These are phyloP conservation scores for Erucastrum elatum DNA, from an alignment of 345 rosid genomes.

Conservation along the genomic window DNA sequence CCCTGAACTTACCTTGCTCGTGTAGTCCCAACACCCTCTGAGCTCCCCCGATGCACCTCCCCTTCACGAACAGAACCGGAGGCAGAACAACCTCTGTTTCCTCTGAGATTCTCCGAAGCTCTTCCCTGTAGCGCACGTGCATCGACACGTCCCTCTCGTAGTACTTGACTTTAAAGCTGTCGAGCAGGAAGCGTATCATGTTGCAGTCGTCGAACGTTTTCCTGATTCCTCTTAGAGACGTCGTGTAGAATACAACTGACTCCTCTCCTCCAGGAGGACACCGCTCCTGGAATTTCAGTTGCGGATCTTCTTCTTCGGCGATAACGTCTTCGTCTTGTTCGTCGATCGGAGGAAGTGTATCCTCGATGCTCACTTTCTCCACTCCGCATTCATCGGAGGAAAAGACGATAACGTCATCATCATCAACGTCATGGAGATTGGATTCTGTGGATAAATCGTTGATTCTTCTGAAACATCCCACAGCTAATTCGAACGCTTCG, in stretches of 20 bases:
- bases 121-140: conserved; percentile 70
- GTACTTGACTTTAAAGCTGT: conserved; percentile 60
- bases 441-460: conserved; percentile 37
- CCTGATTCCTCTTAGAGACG: conserved; percentile 72
- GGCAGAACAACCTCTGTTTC: conserved; percentile 57
- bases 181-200: conserved; percentile 60
- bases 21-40: conserved; percentile 60
- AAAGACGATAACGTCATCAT: conserved; percentile 26
- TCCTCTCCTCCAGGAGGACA: conserved; percentile 78
- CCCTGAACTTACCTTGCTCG: conserved; percentile 71
- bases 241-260: conserved; percentile 69
- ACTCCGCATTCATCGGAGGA: conserved; percentile 21
- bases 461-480: conserved; percentile 43
- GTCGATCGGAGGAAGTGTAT: background rate
- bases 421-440: conserved; percentile 17
- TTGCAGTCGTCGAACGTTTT: conserved; percentile 90
- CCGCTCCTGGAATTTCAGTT: conserved; percentile 49
- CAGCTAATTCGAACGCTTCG: conserved; percentile 66
- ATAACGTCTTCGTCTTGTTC: conserved; percentile 2
- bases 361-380: background rate
- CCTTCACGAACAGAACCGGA: conserved; percentile 76
- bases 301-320: conserved; percentile 34
- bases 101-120: conserved; percentile 49
- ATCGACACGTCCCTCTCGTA: conserved; percentile 81
- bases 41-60: conserved; percentile 85